Base-by-base conservation (phyloP, 768 basidiomycete species). In the Tulasnella sp. region DNA sequence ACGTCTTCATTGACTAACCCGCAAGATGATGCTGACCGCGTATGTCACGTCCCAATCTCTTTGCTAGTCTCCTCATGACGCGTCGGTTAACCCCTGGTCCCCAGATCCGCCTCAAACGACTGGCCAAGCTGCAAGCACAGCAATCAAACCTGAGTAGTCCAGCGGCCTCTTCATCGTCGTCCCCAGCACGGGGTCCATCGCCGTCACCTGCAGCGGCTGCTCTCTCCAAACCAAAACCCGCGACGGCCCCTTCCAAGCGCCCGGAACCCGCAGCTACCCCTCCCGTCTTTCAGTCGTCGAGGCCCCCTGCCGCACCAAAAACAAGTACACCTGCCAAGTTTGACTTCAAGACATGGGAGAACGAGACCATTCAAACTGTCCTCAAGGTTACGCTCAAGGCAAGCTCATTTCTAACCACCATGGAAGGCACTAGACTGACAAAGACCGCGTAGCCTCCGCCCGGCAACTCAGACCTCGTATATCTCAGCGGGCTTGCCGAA, bases 81-180 rank as follows among this genome's bases (percentile, higher is more conserved):
- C 73, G 38, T 80, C 39, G 48, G 24, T 27, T 73, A 24, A 42
- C 9, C 76, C 34, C n/a, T 73, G 19, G 44, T 36, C 62, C 5
- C 52, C n/a, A 97, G 96, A 97, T 98, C 84, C 94, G 96, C 81
- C 87, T 95, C 84, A 97, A 97, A 86, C 91, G 97, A 78, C 88
- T 99, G 76, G 96, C 94, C 42, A 95, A 94, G 84, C 88, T 98
- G 10, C 93, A 93, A 83, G 87, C 83, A 52, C 82, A 86, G 62
- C 81, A 86, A 58, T 86, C 86, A 52, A 82, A 82, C 74, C 80
- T 87, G 40, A 84, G 81, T 18, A 83, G 88, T 0, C 84, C 89
- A 12, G 83, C 89, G 16, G 83, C 88, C 18, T 52, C 52, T n/a
- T 52, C 52, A n/a, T 52, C 52, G 24, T 52, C 52, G 52, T 24